Evolutionary conservation across 176 grass and related monocot species (phyloP), one percentile per base, ranked within the genome.

Genomic region (Oryza rufipogon): DNA sequence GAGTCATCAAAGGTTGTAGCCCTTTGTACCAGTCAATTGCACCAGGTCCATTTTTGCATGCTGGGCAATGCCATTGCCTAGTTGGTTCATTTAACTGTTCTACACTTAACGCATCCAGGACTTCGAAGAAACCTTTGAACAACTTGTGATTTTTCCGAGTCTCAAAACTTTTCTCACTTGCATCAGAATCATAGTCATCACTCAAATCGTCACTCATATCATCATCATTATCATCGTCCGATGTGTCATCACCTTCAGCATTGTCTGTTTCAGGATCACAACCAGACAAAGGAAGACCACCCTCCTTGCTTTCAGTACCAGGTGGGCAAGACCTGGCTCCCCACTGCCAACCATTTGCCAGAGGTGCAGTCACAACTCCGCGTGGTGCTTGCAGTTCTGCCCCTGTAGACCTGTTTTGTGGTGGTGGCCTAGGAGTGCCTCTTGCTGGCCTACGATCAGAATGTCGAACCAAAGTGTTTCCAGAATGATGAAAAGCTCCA

Each of bases 1-100:
- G 93, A 44, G 78, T 89, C 81, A 91, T 83, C 60, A 98, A 83
- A 73, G 91, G 88, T 66, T 96, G 93, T 58, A 98, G 81, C 41
- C 96, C 96, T 83, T 89, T 94, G 81, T 92, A 98, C 93, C 96
- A 98, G 2, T 89, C 89, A 39, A 98, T 96, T 48, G 93, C 93
- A 83, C 96, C 93, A 78, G 96, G 96, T 74, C 93, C 96, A 47
- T 98, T 95, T 80, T 89, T 70, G 87, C 93, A 98, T 79, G 96
- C 96, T 0, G 93, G 87, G 66, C 93, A 98, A 70, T 96, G 93
- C 86, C 86, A 96, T 60, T 78, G 84, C 66, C 88, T 89, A 64
- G 74, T 73, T 19, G 74, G 87, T 60, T 95, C 93, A 72, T 86
- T 92, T 70, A 96, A 86, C 47, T 96, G 85, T 22, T 99, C 87